Evolutionary conservation across 768 basidiomycete genomes (phyloP), one percentile per base, ranked within the genome.

Genomic region (Rhodotorula kratochvilovae): DNA sequence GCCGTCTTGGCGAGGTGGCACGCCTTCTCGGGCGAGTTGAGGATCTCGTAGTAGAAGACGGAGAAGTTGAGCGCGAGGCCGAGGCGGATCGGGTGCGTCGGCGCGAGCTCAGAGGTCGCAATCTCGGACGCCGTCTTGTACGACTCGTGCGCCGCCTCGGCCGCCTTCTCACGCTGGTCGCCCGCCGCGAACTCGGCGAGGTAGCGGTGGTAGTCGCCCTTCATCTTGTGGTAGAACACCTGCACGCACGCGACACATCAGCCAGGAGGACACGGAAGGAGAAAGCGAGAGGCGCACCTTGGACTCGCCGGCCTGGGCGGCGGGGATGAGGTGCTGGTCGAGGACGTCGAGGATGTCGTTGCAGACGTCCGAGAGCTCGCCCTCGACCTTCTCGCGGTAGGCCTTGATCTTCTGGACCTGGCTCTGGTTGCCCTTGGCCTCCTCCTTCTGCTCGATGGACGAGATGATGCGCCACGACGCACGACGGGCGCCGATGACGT

Each of bases 161-260:
- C 92, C 76, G 90, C 90, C 80, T 92, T 90, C 85, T 95, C 92
- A 83, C 94, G 91, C 87, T 93, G 92, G 83, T 95, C 92, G 79
- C 93, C 94, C 64, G 91, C 92, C 62, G 93, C 92, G 80, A 97
- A 98, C 84, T 98, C 94, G 79, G 94, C 95, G 77, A 95, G 90
- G 84, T 96, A 97, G 78, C 93, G 92, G 86, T 96, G 92, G 84
- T 97, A 95, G 83, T 97, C 92, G 82, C 93, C 93, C 92, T 92
- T 95, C 93, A 92, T 96, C 89, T 97, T 97, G 87, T 95, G 93
- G 85, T 98, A 98, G 87, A 97, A 98, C 55, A 78, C 77, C 72
- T 74, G 66, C 19, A 6, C 10, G 31, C 11, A 7, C 39, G 35
- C n/a, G 36, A 21, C 25, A 33, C 17, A 51, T 27, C 15, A 16